A percentile compares a stretch with the other conserved stretches of the same genome.
These are phyloP conservation scores for Trichoderma gracile DNA, from an alignment of 2,329 filamentous ascomycete species.

Conservation along the genomic window DNA sequence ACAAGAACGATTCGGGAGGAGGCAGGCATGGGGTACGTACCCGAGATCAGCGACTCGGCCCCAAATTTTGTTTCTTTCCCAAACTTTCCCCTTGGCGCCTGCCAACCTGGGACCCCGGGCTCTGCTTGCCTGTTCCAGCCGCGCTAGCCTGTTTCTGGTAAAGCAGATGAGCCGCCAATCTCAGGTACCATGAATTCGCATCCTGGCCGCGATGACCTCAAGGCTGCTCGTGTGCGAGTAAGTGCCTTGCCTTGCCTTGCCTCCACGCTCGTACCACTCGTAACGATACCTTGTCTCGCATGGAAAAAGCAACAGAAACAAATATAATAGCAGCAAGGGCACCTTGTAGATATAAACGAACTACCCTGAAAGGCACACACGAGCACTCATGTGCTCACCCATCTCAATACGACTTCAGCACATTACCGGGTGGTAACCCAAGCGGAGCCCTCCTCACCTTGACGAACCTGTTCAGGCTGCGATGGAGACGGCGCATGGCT, in stretches of 20 bases:
- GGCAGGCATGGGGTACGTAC: too few species aligned
- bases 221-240: not conserved
- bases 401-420: not conserved
- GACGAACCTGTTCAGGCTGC: too few species aligned
- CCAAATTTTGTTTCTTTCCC: slow-evolving; percentile 5
- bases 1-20: too few species aligned
- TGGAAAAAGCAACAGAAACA: too few species aligned
- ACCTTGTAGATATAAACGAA: too few species aligned
- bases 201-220: slow-evolving; percentile 16
- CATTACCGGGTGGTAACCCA: slow-evolving; percentile 6
- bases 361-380: too few species aligned
- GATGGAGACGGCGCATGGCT: not conserved
- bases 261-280: too few species aligned
- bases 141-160: slow-evolving; percentile 14
- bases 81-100: not conserved
- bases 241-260: too few species aligned
- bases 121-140: not conserved
- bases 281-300: too few species aligned
- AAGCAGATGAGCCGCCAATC: slow-evolving; percentile 22
- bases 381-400: not conserved
- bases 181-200: not conserved
- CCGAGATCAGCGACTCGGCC: not conserved
- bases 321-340: too few species aligned
- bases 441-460: not conserved
- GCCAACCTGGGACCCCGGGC: not conserved